phyloP scores from a whole-genome alignment of 2,329 filamentous ascomycete species.

The Leptographium flavum region DNA sequence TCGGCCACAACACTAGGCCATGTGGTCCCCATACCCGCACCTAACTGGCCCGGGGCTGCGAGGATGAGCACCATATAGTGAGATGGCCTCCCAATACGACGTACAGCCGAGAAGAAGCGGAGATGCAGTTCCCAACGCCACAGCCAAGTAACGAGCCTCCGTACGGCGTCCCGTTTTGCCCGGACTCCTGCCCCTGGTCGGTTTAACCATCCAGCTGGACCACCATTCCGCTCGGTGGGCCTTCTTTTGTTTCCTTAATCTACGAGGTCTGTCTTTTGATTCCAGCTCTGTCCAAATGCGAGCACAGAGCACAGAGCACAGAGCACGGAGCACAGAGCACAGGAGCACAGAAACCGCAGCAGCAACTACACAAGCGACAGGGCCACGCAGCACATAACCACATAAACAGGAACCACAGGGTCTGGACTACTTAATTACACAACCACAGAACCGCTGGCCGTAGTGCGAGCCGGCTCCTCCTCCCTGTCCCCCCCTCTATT shows the following conservation, averaged over 20 bases:
- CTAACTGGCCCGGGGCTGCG: background rate
- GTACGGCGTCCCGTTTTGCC: background rate
- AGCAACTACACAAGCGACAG: too few species aligned
- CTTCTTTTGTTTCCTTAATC: too few species aligned
- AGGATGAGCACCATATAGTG: background rate
- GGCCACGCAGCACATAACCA: too few species aligned
- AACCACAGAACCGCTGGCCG: too few species aligned
- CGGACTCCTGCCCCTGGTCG: background rate
- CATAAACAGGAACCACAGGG: too few species aligned
- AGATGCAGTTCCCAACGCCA: background rate
- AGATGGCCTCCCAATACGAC: background rate
- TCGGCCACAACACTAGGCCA: background rate
- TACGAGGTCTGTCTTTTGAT: background rate
- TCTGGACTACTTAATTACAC: too few species aligned
- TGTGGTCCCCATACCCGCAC: background rate
- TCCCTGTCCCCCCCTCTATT: too few species aligned
- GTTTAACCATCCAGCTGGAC: background rate
- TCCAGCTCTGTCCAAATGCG: background rate
- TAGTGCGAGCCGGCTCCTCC: too few species aligned
- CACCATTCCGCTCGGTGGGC: too few species aligned
- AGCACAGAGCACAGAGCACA: background rate
- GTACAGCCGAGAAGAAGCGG: background rate
- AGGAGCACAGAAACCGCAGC: too few species aligned
- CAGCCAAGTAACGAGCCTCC: too few species aligned
- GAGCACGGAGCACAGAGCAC: too few species aligned